Evolutionary conservation across 306 rosid species (phyloP), one percentile per base, ranked within the genome.

Genomic region (Corylus heterophylla): DNA sequence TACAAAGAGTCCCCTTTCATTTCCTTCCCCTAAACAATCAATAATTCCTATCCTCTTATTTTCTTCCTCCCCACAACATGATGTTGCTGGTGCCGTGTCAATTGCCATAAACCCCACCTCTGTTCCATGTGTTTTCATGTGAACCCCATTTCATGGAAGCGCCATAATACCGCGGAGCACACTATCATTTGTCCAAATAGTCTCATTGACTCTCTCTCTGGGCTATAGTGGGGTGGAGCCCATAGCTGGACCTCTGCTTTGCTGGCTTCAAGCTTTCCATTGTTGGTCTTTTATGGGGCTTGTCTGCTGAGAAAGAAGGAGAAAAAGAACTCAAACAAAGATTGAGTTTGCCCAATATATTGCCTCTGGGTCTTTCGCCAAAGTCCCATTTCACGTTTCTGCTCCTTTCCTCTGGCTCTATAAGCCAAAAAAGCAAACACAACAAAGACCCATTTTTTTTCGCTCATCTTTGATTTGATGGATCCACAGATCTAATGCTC

Each of bases 211-310:
- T 69, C 86, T 78, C 63, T 73, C 54, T 54, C 47, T 67, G 17
- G 17, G 71, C 50, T 67, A 31, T 18, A 62, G 89, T 81, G 88
- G 82, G 64, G 89, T 90, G 97, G 95, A 89, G 86, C 94, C 97
- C 97, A 83, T 78, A 31, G 83, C 87, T 70, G 94, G 88, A 84
- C 90, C 91, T 85, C 37, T 90, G 94, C 93, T 89, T 90, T 85
- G 98, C 97, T 94, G 98, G 94, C 92, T 87, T 86, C 89, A 84
- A 90, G 89, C 91, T 80, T 87, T 81, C 89, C 93, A 61, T 86
- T 76, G 90, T 81, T 90, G 89, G 78, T 82, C 90, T 89, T 89
- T 90, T 90, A 88, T 89, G 92, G 86, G 86, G 86, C 87, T 88
- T 89, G 87, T 86, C 86, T 78, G 82, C 91, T 74, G 31, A 68